These are phyloP conservation scores for Solanum raphanifolium DNA, from an alignment of 257 asterid genomes.

Conservation along the genomic window DNA sequence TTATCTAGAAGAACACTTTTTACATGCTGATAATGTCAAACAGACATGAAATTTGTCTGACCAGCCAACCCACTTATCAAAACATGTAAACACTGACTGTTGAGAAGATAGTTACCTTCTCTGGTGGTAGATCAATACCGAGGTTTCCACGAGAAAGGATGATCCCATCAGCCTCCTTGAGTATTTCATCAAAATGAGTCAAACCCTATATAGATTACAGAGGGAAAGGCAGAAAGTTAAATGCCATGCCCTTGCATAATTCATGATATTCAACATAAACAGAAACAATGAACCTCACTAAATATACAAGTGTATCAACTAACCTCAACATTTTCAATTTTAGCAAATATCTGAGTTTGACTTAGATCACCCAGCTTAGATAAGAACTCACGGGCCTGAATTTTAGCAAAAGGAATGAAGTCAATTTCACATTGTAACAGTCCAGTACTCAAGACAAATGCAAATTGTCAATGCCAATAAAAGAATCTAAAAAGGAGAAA, in stretches of 20 bases:
- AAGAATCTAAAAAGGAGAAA: neutral
- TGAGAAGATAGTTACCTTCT: constrained; percentile 45
- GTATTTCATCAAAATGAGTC: constrained; percentile 82
- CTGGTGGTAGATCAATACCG: constrained; percentile 90
- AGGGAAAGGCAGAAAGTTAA: neutral
- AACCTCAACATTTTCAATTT: constrained; percentile 90
- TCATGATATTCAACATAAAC: neutral
- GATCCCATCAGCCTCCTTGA: constrained; percentile 84
- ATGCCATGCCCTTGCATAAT: neutral
- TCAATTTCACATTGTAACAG: neutral
- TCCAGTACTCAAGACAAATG: neutral
- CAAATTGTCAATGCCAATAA: neutral
- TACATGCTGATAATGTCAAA: neutral
- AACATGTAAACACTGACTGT: neutral
- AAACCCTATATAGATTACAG: constrained; percentile 44
- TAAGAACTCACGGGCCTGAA: constrained; percentile 77
- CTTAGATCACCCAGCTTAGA: constrained; percentile 76
- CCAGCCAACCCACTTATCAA: neutral
- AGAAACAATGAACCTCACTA: neutral
- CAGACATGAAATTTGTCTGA: neutral
- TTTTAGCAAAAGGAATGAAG: neutral
- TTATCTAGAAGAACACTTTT: neutral
- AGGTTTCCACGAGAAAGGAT: constrained; percentile 87
- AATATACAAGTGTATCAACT: constrained; percentile 1
- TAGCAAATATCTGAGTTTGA: constrained; percentile 85